Evolutionary conservation across 257 asterid species (phyloP), one percentile per base, ranked within the genome.

Genomic region (Osmanthus fragrans): DNA sequence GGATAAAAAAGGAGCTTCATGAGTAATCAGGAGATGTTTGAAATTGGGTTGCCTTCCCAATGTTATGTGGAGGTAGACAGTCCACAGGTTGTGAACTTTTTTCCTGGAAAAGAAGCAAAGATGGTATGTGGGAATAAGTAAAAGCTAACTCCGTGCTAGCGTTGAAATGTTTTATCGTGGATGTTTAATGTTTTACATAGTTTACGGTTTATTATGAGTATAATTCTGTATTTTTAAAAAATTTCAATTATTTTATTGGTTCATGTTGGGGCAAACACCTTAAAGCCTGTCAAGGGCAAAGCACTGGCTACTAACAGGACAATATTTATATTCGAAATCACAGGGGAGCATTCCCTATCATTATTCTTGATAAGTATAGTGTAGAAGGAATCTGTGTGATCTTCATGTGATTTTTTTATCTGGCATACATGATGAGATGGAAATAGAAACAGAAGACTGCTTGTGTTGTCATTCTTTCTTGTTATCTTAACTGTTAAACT

Each of bases 401-500:
- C 49, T 19, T 60, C 21, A 42, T 23, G 42, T 23, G 18, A 34
- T 54, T 29, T 79, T 80, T 60, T 76, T 8, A 5, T 18, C 37
- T 37, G 64, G 25, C 74, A 68, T 15, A 32, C 19, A 27, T 51
- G 19, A 40, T 71, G 75, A 47, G 37, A 10, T 76, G 56, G 74
- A 70, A 39, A 60, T 69, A 74, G 70, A 77, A 65, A 71, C 77
- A 4, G 71, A 21, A 34, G 19, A 60, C 54, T 7, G 18, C 51
- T 9, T 40, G 39, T 29, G 37, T 71, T 64, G 27, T 58, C 45
- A 71, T 25, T 64, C 69, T 36, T 25, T 79, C 40, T 64, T 73
- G 72, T 40, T 60, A 30, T 77, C 51, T 25, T 77, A 42, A 73
- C 65, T 80, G 73, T 77, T 72, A 76, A 76, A 74, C 70, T 73